phyloP scores from a whole-genome alignment of 225 moss, liverwort and hornwort genomes.

The Pleurozium schreberi region DNA sequence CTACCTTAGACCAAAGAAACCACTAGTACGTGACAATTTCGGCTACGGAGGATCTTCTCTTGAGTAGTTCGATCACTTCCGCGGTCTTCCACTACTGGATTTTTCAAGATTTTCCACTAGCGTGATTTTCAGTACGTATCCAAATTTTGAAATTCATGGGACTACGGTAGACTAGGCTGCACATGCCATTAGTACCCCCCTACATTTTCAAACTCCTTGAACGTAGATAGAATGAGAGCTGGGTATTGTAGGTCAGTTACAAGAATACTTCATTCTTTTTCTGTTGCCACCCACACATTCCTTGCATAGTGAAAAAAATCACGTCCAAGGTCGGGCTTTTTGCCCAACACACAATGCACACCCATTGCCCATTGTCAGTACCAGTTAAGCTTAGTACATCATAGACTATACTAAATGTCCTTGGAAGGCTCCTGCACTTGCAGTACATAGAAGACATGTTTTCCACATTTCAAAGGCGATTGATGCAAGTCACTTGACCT shows the following conservation, averaged over 20 bases:
- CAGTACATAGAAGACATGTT: neutral
- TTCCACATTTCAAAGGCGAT: neutral
- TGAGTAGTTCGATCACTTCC: no score
- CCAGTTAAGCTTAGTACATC: neutral
- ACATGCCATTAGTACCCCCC: no score
- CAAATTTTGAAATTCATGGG: neutral
- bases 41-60: no score
- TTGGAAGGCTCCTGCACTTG: neutral
- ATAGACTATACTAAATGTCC: neutral
- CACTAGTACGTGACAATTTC: no score
- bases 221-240: neutral
- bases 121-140: neutral
- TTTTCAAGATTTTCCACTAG: no score
- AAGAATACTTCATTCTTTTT: neutral
- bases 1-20: no score
- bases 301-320: neutral
- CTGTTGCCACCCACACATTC: neutral
- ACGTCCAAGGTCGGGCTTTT: neutral
- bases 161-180: accelerated
- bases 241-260: neutral
- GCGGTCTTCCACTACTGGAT: no score
- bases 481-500: neutral
- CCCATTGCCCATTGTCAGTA: no score
- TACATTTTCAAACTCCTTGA: neutral
- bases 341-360: neutral